phyloP scores from a whole-genome alignment of 2,329 filamentous ascomycete species.

The Fusarium fracticaudum region DNA sequence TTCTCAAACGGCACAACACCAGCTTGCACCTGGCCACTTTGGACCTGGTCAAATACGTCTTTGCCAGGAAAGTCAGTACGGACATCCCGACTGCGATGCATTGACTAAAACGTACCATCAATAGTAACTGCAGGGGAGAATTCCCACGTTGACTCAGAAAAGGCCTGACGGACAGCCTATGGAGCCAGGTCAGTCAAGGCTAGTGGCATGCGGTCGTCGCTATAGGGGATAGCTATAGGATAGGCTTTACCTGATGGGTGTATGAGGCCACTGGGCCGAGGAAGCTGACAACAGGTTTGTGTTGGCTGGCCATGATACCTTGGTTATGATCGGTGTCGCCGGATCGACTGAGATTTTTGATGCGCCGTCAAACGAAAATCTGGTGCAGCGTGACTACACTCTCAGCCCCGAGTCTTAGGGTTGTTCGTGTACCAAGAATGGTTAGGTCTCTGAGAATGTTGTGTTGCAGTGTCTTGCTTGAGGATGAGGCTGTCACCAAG shows the following conservation, averaged over 20 bases:
- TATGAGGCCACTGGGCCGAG: conserved; percentile 61
- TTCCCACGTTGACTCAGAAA: conserved; percentile 58
- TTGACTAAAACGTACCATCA: conserved; percentile 49
- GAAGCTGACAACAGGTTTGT: conserved; percentile 58
- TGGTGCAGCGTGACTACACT: not conserved
- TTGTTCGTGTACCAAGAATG: not conserved
- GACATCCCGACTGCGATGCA: not conserved
- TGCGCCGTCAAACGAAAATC: not conserved
- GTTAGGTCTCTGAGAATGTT: not conserved
- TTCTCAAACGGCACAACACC: conserved; percentile 97
- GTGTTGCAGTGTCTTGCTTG: conserved; percentile 2
- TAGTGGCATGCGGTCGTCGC: conserved; percentile 31
- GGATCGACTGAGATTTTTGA: conserved; percentile 4
- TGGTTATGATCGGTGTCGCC: conserved; percentile 14
- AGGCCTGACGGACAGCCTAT: conserved; percentile 59
- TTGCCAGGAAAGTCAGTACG: conserved; percentile 15
- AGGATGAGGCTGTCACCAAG: not conserved
- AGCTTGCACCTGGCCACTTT: conserved; percentile 68
- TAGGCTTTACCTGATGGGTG: conserved; percentile 58
- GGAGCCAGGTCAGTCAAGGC: conserved; percentile 18
- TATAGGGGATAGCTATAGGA: not conserved
- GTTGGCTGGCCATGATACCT: conserved; percentile 41
- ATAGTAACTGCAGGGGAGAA: conserved; percentile 63
- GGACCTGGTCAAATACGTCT: conserved; percentile 86
- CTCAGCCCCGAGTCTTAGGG: not conserved